Evolutionary conservation across 768 basidiomycete species (phyloP).

Genomic region (Kondoa subrosea): DNA sequence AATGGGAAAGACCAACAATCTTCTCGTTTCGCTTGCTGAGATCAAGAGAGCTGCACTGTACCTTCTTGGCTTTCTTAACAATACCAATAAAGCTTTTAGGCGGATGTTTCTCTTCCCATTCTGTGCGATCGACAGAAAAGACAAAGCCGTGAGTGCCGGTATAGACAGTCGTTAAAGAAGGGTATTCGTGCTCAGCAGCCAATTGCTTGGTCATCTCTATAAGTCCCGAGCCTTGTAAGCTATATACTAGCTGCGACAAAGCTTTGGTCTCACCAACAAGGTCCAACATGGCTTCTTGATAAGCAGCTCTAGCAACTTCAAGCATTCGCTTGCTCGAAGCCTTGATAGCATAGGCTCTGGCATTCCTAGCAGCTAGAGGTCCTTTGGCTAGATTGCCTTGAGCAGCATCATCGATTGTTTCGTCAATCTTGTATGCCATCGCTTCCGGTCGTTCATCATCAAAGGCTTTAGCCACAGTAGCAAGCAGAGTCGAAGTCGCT

Average conservation of each 20-base stretch:
- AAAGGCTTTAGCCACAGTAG: constrained; percentile 53
- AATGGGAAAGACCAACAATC: constrained; percentile 2
- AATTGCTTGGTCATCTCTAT: background rate
- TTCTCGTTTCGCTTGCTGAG: constrained; percentile 12
- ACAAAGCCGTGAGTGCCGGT: constrained; percentile 22
- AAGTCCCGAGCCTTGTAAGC: background rate
- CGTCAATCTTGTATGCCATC: constrained; percentile 46
- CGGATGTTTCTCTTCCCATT: constrained; percentile 18
- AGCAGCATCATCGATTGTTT: constrained; percentile 54
- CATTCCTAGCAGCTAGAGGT: constrained; percentile 55
- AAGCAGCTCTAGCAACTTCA: constrained; percentile 87
- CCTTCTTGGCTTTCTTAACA: constrained; percentile 26
- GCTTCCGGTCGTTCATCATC: constrained; percentile 51
- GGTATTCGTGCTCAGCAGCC: constrained; percentile 10
- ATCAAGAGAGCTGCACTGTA: constrained; percentile 23
- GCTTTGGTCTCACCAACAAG: constrained; percentile 38
- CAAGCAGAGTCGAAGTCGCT: constrained; percentile 45
- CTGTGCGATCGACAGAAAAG: constrained; percentile 15
- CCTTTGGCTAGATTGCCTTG: constrained; percentile 36
- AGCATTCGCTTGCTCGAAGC: constrained; percentile 42
- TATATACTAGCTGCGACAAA: background rate
- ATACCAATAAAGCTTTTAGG: constrained; percentile 25
- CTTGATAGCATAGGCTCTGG: constrained; percentile 76
- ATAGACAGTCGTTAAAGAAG: background rate
- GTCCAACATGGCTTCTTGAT: constrained; percentile 79